Evolutionary conservation across 2,329 filamentous ascomycete species (phyloP).

Genomic region (Massarina eburnea): DNA sequence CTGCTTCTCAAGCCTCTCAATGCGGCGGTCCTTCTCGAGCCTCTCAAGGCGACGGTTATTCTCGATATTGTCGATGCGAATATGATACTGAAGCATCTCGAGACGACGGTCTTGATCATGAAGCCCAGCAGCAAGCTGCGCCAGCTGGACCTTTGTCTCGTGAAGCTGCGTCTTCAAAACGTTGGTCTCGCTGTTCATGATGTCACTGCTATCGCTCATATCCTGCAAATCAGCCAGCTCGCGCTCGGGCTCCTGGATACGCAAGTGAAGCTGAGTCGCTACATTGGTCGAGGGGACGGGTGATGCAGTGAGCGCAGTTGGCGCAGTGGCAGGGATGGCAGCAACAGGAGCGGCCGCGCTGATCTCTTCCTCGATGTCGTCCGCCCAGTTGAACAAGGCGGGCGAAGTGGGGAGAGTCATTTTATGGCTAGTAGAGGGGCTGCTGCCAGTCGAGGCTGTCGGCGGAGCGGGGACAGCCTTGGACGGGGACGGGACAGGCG

Average conservation of each 20-base stretch:
- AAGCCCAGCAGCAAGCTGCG: background rate
- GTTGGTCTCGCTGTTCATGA: conserved; percentile 1
- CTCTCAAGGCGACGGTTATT: conserved; percentile 16
- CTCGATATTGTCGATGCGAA: too few species aligned
- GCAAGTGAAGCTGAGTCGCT: background rate
- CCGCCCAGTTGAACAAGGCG: background rate
- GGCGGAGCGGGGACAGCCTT: too few species aligned
- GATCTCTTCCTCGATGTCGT: conserved; percentile 16
- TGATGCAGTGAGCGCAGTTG: too few species aligned
- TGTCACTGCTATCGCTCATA: conserved; percentile 2
- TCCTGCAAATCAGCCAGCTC: background rate
- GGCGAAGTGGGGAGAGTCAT: background rate
- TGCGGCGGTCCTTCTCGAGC: conserved; percentile 21
- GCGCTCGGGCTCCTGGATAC: conserved; percentile 6
- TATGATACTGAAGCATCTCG: conserved; percentile 12
- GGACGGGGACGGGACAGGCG: too few species aligned
- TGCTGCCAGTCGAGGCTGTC: too few species aligned
- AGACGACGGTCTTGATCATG: conserved; percentile 22
- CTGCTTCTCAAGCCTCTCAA: conserved; percentile 13
- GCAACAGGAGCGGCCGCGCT: background rate
- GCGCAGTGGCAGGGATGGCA: conserved; percentile 4
- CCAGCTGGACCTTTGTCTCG: conserved; percentile 1
- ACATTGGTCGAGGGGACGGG: conserved; percentile 11
- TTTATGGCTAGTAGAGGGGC: background rate
- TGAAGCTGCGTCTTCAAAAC: conserved; percentile 6